phyloP scores from a whole-genome alignment of 805 yeast species.

The Zygoascus bituminiphila region DNA sequence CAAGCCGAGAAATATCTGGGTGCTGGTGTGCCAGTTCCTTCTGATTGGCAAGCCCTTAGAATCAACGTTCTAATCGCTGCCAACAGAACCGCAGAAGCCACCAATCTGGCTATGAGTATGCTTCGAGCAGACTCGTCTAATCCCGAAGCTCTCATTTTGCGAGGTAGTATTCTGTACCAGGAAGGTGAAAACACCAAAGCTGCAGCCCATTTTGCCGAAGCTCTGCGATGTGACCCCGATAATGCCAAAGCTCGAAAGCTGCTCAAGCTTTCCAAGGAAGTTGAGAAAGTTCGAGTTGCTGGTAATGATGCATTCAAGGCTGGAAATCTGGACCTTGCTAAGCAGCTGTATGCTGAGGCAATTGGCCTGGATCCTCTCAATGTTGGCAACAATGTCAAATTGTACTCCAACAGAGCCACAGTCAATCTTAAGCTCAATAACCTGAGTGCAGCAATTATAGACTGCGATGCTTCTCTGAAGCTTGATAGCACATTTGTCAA shows the following conservation, averaged over 20 bases:
- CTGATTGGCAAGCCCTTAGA: conserved; percentile 29
- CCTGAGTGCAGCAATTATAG: conserved; percentile 69
- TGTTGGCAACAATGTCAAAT: conserved; percentile 38
- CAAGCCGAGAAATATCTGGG: conserved; percentile 33
- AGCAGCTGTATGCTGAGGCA: conserved; percentile 66
- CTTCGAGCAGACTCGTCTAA: conserved; percentile 30
- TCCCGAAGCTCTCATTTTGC: conserved; percentile 33
- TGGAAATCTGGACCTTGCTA: conserved; percentile 56
- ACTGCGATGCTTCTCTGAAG: conserved; percentile 61
- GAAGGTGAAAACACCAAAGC: conserved; percentile 34
- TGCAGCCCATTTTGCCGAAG: conserved; percentile 31
- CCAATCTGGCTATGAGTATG: conserved; percentile 28
- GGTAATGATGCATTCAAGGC: conserved; percentile 70
- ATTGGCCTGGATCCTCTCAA: conserved; percentile 53
- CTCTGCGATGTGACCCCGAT: conserved; percentile 36
- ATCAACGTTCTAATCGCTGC: conserved; percentile 22
- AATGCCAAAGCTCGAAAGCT: conserved; percentile 27
- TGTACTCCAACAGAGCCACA: conserved; percentile 82
- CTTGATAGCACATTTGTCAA: conserved; percentile 64
- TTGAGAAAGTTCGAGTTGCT: conserved; percentile 31
- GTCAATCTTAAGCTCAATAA: conserved; percentile 71
- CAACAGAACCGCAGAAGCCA: conserved; percentile 31
- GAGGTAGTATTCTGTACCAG: conserved; percentile 29
- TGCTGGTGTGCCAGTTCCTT: conserved; percentile 27
- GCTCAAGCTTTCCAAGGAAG: conserved; percentile 26